phyloP scores from a whole-genome alignment of 495 filamentous ascomycete species.

The Jackrogersella multiformis region DNA sequence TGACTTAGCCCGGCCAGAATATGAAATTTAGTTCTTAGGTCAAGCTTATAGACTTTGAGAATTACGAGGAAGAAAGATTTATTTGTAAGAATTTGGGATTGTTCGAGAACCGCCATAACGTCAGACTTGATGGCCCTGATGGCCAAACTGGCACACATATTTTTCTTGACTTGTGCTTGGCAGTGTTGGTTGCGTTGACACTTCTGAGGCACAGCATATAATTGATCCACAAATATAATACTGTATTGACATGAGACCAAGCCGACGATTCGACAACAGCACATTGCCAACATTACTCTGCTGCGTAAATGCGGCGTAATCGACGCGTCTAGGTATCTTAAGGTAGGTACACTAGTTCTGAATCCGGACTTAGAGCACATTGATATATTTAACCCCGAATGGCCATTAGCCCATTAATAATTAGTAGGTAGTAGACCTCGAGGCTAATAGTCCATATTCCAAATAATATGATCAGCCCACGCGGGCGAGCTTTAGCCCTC shows the following conservation, averaged over 20 bases:
- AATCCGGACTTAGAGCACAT: neutral
- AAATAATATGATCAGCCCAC: too few species aligned
- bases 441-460: too few species aligned
- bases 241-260: neutral
- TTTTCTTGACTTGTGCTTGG: neutral
- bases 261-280: neutral
- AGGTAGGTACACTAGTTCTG: neutral
- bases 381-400: too few species aligned
- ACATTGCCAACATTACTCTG: neutral
- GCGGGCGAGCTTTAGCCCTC: too few species aligned
- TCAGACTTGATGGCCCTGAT: neutral
- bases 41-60: neutral
- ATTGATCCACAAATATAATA: neutral
- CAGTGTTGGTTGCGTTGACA: neutral
- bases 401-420: too few species aligned
- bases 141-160: neutral
- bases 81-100: neutral
- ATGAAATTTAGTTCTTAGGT: neutral
- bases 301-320: neutral
- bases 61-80: neutral
- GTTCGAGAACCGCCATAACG: neutral
- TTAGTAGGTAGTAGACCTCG: too few species aligned
- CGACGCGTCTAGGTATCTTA: too few species aligned
- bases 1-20: neutral
- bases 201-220: constrained; percentile 1